A percentile compares a stretch with the other conserved stretches of the same genome.
Conservation (phyloP, 768 basidiomycete species). For the Chlorophyllum brunneum region DNA sequence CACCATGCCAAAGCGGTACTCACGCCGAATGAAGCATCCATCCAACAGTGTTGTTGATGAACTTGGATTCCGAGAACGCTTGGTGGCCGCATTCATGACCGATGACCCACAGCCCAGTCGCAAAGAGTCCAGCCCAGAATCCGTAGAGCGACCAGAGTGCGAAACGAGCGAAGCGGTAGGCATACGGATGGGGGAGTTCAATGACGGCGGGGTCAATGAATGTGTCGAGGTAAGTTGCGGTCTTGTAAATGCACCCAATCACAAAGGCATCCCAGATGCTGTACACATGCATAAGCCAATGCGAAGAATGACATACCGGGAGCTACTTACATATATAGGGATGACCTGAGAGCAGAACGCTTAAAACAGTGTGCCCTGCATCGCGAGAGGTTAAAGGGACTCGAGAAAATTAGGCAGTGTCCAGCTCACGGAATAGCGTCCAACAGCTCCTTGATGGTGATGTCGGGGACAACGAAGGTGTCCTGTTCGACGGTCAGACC, state of each 20-base stretch:
- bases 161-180: constrained; percentile 60
- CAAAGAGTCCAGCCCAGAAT: constrained; percentile 80
- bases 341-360: constrained; percentile 81
- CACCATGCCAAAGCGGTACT: constrained; percentile 22
- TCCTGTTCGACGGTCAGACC: constrained; percentile 48
- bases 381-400: constrained; percentile 2
- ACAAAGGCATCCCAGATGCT: constrained; percentile 76
- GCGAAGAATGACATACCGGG: background rate
- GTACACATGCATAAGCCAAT: constrained; percentile 5
- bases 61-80: constrained; percentile 90
- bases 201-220: constrained; percentile 54
- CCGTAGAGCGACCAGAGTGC: constrained; percentile 78
- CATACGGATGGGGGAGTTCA: constrained; percentile 52
- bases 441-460: constrained; percentile 84
- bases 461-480: constrained; percentile 70
- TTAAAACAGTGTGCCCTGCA: constrained; percentile 81
- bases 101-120: constrained; percentile 91
- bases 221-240: constrained; percentile 59
- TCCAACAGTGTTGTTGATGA: constrained; percentile 88
- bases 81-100: constrained; percentile 97
- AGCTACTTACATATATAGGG: constrained; percentile 64
- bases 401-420: constrained; percentile 1
- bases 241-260: constrained; percentile 66
- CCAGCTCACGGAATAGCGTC: constrained; percentile 73
- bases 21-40: constrained; percentile 90